Percentiles rank a stretch among this genome's conserved stretches.
phyloP scores from a whole-genome alignment of 805 yeast genomes.

The Candida insectalens region DNA sequence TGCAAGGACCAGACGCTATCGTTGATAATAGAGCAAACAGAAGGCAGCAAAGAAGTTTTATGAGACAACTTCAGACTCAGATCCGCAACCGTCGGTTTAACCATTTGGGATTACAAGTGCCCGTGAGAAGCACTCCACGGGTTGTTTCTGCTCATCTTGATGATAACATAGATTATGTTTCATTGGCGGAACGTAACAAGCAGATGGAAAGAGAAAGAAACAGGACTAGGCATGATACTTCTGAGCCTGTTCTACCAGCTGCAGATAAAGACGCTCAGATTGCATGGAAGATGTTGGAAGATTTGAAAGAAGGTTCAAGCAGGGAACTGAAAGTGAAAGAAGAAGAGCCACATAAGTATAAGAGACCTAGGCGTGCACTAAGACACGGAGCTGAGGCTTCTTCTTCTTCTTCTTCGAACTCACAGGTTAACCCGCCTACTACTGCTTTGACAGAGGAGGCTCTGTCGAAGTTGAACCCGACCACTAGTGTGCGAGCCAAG shows the following conservation, averaged over 20 bases:
- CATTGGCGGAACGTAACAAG: slow-evolving; percentile 14
- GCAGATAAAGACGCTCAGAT: slow-evolving; percentile 11
- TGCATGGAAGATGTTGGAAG: slow-evolving; percentile 23
- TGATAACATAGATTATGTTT: slow-evolving; percentile 13
- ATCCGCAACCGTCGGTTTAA: slow-evolving; percentile 14
- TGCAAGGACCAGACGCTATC: slow-evolving; percentile 17
- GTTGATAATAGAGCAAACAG: slow-evolving; percentile 6
- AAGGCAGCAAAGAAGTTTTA: slow-evolving; percentile 3
- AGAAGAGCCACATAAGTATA: neutral
- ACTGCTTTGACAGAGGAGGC: too few relatives aligned
- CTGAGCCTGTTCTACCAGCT: neutral
- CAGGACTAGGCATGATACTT: neutral
- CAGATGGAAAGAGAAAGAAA: slow-evolving; percentile 6
- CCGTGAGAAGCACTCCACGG: slow-evolving; percentile 3
- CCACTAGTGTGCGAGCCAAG: neutral
- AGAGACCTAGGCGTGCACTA: neutral
- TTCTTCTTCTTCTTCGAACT: too few relatives aligned
- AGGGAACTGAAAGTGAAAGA: slow-evolving; percentile 3
- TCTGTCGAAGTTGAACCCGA: too few relatives aligned
- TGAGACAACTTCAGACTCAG: slow-evolving; percentile 15
- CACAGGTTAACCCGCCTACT: too few relatives aligned
- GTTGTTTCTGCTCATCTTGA: slow-evolving; percentile 5
- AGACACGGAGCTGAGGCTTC: too few relatives aligned
- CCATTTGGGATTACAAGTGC: slow-evolving; percentile 12
- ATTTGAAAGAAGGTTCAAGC: slow-evolving; percentile 4